Evolutionary conservation across 805 yeast genomes (phyloP).

Genomic region (Debaryomyces maramus): DNA sequence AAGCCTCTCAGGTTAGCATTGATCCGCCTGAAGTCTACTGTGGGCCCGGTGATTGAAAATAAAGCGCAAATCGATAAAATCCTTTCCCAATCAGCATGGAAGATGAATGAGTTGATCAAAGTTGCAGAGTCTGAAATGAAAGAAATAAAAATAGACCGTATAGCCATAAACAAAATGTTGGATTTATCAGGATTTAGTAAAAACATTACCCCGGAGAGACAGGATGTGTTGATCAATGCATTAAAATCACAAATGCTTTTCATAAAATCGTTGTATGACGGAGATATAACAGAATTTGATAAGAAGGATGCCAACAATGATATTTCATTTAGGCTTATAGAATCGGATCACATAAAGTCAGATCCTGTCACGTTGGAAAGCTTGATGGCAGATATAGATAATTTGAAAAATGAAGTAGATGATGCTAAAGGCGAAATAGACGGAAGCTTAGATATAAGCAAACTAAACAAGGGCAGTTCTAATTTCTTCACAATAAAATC

Average conservation of each 20-base stretch:
- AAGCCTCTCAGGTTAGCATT: too few species aligned
- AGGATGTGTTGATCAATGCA: conserved; percentile 21
- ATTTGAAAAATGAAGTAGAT: conserved; percentile 12
- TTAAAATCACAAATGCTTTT: conserved; percentile 38
- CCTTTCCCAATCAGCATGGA: conserved; percentile 16
- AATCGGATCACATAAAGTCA: conserved; percentile 29
- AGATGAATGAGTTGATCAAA: conserved; percentile 16
- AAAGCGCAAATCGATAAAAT: conserved; percentile 9
- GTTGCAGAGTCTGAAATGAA: conserved; percentile 3
- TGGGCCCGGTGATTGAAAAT: conserved; percentile 1
- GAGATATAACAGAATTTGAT: conserved; percentile 9
- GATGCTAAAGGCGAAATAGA: conserved; percentile 24
- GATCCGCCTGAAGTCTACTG: conserved; percentile 1
- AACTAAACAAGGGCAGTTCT: conserved; percentile 9
- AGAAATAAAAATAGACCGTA: conserved; percentile 14
- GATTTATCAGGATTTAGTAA: conserved; percentile 34
- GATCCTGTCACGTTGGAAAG: conserved; percentile 22
- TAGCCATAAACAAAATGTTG: conserved; percentile 27
- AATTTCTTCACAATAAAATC: conserved; percentile 12
- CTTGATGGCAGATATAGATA: conserved; percentile 15
- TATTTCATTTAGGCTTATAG: conserved; percentile 32
- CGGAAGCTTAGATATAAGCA: conserved; percentile 14
- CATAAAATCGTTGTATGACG: conserved; percentile 31
- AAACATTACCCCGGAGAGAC: conserved; percentile 18
- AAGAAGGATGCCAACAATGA: conserved; percentile 17